phyloP scores from a whole-genome alignment of 2,329 filamentous ascomycete species.

The Cylindrodendrum hubeiense region DNA sequence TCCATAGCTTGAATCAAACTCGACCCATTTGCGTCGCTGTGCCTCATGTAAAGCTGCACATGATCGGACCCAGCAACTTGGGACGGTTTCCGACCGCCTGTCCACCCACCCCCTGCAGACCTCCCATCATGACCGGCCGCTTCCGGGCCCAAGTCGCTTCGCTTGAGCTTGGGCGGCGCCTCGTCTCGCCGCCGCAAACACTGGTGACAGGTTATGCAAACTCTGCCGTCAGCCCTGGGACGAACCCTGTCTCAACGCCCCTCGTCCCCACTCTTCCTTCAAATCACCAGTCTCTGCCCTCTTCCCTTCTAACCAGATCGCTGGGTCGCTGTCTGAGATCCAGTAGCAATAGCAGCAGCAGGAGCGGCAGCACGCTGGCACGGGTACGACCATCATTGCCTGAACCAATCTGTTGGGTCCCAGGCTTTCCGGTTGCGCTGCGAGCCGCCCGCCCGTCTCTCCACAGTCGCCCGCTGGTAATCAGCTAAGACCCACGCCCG shows the following conservation, averaged over 20 bases:
- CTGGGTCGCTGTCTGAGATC: too few species aligned
- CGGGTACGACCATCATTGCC: background rate
- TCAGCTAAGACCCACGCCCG: background rate
- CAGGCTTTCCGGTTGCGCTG: background rate
- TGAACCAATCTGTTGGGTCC: background rate
- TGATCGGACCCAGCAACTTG: background rate
- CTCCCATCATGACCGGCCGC: background rate
- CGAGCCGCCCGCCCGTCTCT: background rate
- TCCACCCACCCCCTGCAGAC: background rate
- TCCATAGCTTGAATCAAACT: too few species aligned
- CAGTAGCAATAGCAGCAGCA: too few species aligned
- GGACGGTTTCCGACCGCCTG: background rate
- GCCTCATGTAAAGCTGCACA: background rate
- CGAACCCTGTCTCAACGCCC: too few species aligned
- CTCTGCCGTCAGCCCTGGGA: too few species aligned
- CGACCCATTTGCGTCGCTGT: background rate
- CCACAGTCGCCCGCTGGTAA: background rate
- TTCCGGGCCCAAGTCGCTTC: background rate
- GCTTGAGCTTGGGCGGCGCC: too few species aligned
- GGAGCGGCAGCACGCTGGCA: background rate
- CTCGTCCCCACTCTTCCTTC: too few species aligned
- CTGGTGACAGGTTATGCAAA: too few species aligned
- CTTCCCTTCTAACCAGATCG: background rate
- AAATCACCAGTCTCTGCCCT: background rate
- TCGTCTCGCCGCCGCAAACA: too few species aligned